Evolutionary conservation across 768 basidiomycete genomes (phyloP).

Genomic region (Lactifluus subvellereus): DNA sequence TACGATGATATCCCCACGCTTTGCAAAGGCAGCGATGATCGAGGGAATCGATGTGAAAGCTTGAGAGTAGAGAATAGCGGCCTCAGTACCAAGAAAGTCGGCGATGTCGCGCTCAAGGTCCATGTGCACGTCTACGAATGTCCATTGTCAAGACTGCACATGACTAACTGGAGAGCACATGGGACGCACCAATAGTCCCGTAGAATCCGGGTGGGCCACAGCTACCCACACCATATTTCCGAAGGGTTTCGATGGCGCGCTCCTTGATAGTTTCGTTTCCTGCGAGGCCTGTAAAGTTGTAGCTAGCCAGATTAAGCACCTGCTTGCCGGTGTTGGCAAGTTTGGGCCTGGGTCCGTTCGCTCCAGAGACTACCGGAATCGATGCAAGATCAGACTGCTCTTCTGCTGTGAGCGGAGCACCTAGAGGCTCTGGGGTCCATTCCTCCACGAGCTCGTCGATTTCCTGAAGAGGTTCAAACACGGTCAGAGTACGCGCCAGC

Average conservation of each 20-base stretch:
- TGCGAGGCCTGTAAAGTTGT: slow-evolving; percentile 87
- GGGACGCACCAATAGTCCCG: slow-evolving; percentile 77
- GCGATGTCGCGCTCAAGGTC: slow-evolving; percentile 85
- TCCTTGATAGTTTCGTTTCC: slow-evolving; percentile 89
- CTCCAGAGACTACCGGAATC: slow-evolving; percentile 73
- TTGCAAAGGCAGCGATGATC: slow-evolving; percentile 96
- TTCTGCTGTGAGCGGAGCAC: slow-evolving; percentile 48
- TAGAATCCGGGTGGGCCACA: slow-evolving; percentile 98
- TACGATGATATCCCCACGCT: slow-evolving; percentile 96
- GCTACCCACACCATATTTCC: slow-evolving; percentile 87
- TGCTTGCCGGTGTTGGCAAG: slow-evolving; percentile 65
- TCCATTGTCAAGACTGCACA: background rate
- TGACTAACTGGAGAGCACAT: background rate
- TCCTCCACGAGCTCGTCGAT: slow-evolving; percentile 94
- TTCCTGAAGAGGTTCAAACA: slow-evolving; percentile 52
- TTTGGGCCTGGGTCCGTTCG: slow-evolving; percentile 79
- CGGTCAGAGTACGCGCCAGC: background rate
- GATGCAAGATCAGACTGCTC: slow-evolving; percentile 67
- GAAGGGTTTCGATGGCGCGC: slow-evolving; percentile 73
- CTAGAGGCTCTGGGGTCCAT: slow-evolving; percentile 86
- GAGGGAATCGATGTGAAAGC: slow-evolving; percentile 88
- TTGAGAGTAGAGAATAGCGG: slow-evolving; percentile 90
- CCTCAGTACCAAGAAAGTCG: slow-evolving; percentile 83
- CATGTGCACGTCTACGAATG: slow-evolving; percentile 76
- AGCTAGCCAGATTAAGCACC: slow-evolving; percentile 79